phyloP scores from a whole-genome alignment of 805 yeast species.

The Saturnispora quitensis region DNA sequence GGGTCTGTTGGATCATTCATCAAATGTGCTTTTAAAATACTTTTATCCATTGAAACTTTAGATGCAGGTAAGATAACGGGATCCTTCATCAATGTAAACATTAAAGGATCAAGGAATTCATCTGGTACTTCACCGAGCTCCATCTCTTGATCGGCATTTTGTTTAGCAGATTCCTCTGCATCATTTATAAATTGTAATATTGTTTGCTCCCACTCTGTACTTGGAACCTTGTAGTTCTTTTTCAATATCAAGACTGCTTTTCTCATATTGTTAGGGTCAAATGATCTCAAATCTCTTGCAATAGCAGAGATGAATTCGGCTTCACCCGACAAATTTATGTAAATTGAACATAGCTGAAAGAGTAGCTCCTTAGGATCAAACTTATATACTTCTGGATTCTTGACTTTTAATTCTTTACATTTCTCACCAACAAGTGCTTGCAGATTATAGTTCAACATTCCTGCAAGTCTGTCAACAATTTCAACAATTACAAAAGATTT shows the following conservation, averaged over 20 bases:
- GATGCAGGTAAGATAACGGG: constrained; percentile 93
- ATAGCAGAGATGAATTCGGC: constrained; percentile 66
- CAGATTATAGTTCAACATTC: constrained; percentile 90
- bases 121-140: constrained; percentile 94
- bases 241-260: constrained; percentile 63
- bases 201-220: constrained; percentile 39
- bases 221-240: constrained; percentile 41
- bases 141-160: constrained; percentile 72
- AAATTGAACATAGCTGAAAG: constrained; percentile 63
- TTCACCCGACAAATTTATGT: constrained; percentile 59
- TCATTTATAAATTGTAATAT: constrained; percentile 48
- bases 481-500: constrained; percentile 78
- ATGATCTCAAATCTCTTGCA: constrained; percentile 89
- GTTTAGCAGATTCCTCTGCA: constrained; percentile 52
- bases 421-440: constrained; percentile 93
- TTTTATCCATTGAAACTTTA: constrained; percentile 73
- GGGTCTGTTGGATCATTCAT: constrained; percentile 96
- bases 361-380: constrained; percentile 74
- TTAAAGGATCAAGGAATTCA: constrained; percentile 91
- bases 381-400: constrained; percentile 69
- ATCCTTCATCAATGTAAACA: constrained; percentile 92
- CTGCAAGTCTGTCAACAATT: constrained; percentile 87
- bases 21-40: constrained; percentile 88
- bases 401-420: constrained; percentile 80
- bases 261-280: constrained; percentile 51